Evolutionary conservation across 2,329 filamentous ascomycete species (phyloP).

Genomic region (Microcyclospora pomicola): DNA sequence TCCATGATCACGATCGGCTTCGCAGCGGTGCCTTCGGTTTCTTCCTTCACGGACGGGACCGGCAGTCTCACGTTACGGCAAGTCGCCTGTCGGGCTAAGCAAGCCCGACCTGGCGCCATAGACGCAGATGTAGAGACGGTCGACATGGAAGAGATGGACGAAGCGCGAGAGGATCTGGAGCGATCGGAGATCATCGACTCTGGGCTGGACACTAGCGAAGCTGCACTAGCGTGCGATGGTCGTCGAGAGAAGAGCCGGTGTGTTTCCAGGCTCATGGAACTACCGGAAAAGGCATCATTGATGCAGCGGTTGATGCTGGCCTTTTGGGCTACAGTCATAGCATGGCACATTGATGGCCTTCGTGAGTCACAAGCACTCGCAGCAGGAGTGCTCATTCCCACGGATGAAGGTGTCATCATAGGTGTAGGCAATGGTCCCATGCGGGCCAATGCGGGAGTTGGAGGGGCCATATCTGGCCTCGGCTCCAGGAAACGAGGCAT

Average conservation of each 20-base stretch:
- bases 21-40: conserved; percentile 11
- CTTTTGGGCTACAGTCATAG: conserved; percentile 44
- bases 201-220: conserved; percentile 42
- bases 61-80: conserved; percentile 36
- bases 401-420: conserved; percentile 44
- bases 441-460: conserved; percentile 41
- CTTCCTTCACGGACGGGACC: conserved; percentile 12
- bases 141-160: conserved; percentile 41
- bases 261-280: conserved; percentile 28
- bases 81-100: conserved; percentile 39
- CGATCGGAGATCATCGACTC: conserved; percentile 51
- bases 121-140: conserved; percentile 28
- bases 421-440: conserved; percentile 47
- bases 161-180: conserved; percentile 40
- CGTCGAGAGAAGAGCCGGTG: conserved; percentile 31
- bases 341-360: conserved; percentile 43
- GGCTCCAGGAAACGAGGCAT: conserved; percentile 38
- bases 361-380: conserved; percentile 41
- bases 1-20: conserved; percentile 19
- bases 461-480: conserved; percentile 34
- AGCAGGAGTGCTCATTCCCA: conserved; percentile 44
- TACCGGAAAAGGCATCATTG: conserved; percentile 34
- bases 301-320: conserved; percentile 41
- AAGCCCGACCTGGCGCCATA: conserved; percentile 37
- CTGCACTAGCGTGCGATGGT: conserved; percentile 37